Base-by-base conservation (phyloP, 2,329 filamentous ascomycete species). In the Fusarium tuaranense region DNA sequence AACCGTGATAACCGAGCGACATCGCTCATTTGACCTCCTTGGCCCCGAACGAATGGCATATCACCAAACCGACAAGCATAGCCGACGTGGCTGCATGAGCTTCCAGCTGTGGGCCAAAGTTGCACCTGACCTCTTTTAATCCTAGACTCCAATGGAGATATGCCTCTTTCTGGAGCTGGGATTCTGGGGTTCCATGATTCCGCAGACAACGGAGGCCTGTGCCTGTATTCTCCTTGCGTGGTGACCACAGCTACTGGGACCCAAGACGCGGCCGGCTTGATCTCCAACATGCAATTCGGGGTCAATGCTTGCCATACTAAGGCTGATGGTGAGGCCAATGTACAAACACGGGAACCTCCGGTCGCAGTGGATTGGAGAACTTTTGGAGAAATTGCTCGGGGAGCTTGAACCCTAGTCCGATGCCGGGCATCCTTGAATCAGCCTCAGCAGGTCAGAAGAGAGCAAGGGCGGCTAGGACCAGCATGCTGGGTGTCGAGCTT, bases 71-170 rank as follows among this genome's bases (percentile, higher is more conserved):
- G 66, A 76, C 71, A 69, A 71, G 73, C 71, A 77, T 75, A 51
- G 22, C 71, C 58, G 67, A 75, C 71, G 65, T 70, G 75, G 76
- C 74, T 77, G 77, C 75, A 77, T 70, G 53, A 71, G 64, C 69
- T 46, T 67, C 76, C 46, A 67, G 61, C 63, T 77, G 76, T 79
- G 77, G 77, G 76, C 74, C 77, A 34, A 30, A 32, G 63, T 55
- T 73, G 72, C 77, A 78, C 77, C 76, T 79, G 77, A 79, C 77
- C 76, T 72, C 64, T 59, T 66, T 51, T 65, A 25, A 70, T 63
- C 68, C 76, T 72, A 58, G 74, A 67, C 67, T 78, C 60, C 67
- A 69, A 55, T 73, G 76, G 77, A 70, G 69, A 70, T 77, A 77
- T 78, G 67, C 64, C 75, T 76, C 67, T 65, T 78, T 76, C 71